phyloP scores from a whole-genome alignment of 305 asterid genomes.

The Plantago coronopus region DNA sequence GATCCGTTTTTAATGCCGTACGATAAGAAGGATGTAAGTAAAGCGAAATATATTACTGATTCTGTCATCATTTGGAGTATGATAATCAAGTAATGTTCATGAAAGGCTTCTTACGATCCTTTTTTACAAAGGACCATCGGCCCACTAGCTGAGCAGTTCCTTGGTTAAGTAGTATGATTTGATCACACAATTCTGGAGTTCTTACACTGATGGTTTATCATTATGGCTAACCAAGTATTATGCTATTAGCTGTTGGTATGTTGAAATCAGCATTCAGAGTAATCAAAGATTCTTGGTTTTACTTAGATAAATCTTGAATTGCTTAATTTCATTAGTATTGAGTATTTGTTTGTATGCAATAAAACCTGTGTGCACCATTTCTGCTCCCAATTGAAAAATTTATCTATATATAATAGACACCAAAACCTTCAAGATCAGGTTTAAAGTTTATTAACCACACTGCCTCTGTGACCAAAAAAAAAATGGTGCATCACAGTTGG shows the following conservation, averaged over 20 bases:
- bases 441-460: no score
- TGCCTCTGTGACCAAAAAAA: background rate
- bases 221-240: conserved; percentile 2
- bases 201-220: conserved; percentile 13
- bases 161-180: conserved; percentile 17
- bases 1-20: conserved; percentile 96
- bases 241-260: no score
- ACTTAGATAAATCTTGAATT: no score
- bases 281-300: no score
- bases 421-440: no score
- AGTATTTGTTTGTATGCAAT: no score
- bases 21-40: conserved; percentile 91
- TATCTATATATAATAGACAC: no score
- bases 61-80: conserved; percentile 9
- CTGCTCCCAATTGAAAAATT: no score
- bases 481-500: background rate
- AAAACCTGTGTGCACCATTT: no score
- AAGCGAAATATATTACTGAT: conserved; percentile 5
- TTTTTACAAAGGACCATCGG: background rate
- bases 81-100: conserved; percentile 7
- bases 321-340: no score
- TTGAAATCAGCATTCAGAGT: no score
- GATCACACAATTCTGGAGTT: conserved; percentile 17
- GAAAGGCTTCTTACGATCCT: background rate
- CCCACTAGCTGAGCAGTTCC: conserved; percentile 1